These are phyloP conservation scores for Exophiala phaeomuriformis DNA, from an alignment of 2,329 filamentous ascomycete species.

Conservation along the genomic window DNA sequence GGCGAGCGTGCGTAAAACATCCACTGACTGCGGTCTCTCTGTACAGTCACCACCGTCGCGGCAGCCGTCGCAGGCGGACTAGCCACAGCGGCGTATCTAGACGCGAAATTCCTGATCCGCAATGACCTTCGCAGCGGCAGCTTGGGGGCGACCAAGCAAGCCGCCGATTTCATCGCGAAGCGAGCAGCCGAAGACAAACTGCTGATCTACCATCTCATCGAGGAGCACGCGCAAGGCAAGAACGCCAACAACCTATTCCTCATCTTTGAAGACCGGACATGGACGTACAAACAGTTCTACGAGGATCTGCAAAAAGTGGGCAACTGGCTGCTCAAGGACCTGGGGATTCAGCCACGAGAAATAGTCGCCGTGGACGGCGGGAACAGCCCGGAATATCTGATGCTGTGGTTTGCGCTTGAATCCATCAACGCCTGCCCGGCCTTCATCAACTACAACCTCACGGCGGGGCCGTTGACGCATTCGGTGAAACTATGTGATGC, in stretches of 20 bases:
- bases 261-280: constrained; percentile 58
- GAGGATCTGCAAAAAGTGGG: constrained; percentile 52
- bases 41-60: constrained; percentile 21
- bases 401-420: constrained; percentile 58
- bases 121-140: constrained; percentile 54
- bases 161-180: constrained; percentile 19
- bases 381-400: constrained; percentile 61
- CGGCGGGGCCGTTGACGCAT: constrained; percentile 56
- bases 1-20: neutral
- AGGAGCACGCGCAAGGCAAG: constrained; percentile 48
- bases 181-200: constrained; percentile 46
- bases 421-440: constrained; percentile 61
- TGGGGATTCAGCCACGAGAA: constrained; percentile 51
- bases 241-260: constrained; percentile 51
- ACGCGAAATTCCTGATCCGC: constrained; percentile 61
- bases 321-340: constrained; percentile 52
- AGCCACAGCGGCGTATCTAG: constrained; percentile 52
- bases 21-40: neutral
- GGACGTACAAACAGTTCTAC: constrained; percentile 53
- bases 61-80: constrained; percentile 32
- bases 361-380: constrained; percentile 60
- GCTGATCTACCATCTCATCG: constrained; percentile 62
- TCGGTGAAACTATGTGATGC: constrained; percentile 55
- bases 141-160: constrained; percentile 17
- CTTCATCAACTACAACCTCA: constrained; percentile 59